phyloP scores from a whole-genome alignment of 768 basidiomycete genomes.

The Heimioporus sp. region DNA sequence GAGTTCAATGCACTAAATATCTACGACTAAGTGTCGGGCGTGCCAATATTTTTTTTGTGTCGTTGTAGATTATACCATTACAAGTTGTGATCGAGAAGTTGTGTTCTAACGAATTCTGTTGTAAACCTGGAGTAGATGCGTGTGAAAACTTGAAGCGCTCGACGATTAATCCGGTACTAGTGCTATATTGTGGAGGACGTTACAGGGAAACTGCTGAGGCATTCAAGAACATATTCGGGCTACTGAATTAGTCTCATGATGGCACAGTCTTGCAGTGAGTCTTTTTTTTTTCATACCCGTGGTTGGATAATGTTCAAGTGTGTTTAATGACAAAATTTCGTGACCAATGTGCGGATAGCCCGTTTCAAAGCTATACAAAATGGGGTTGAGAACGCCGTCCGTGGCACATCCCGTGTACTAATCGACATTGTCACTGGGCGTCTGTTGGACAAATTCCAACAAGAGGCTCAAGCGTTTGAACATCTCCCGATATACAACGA shows the following conservation, averaged over 20 bases:
- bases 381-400: not conserved
- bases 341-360: not conserved
- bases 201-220: not conserved
- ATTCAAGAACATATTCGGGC: not conserved
- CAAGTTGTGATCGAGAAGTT: not conserved
- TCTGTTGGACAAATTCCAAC: not conserved
- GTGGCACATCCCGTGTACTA: not conserved
- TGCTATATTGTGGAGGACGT: not conserved
- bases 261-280: not conserved
- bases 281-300: not conserved
- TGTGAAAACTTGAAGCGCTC: not conserved
- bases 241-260: not conserved
- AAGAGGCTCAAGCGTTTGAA: not conserved
- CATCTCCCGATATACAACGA: not conserved
- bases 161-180: not conserved
- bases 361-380: not conserved
- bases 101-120: not conserved
- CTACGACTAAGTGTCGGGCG: conserved; percentile 8
- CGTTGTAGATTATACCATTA: too few relatives aligned
- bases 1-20: conserved; percentile 24
- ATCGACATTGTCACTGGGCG: not conserved
- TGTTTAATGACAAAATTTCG: not conserved
- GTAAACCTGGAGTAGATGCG: too few relatives aligned
- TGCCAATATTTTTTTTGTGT: too few relatives aligned
- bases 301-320: not conserved